Evolutionary conservation across 495 filamentous ascomycete genomes (phyloP).

Genomic region (Penicillium egyptiacum): DNA sequence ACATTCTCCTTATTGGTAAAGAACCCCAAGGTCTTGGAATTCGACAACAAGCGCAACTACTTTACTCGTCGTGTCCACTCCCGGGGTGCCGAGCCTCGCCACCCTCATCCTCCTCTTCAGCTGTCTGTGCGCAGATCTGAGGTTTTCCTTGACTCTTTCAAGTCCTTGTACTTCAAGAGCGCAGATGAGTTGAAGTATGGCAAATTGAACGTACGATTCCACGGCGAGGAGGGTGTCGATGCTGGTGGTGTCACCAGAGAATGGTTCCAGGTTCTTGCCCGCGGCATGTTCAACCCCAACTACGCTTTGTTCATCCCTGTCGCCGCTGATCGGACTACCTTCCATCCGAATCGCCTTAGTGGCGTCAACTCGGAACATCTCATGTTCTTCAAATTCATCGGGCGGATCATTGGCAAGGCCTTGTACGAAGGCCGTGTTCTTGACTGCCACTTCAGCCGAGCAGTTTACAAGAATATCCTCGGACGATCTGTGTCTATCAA

Average conservation of each 20-base stretch:
- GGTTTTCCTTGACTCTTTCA: constrained; percentile 98
- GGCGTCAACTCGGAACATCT: constrained; percentile 93
- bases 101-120: constrained; percentile 75
- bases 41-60: constrained; percentile 99
- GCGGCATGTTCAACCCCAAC: constrained; percentile 99
- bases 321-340: constrained; percentile 96
- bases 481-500: constrained; percentile 94
- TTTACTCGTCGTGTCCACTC: constrained; percentile 91
- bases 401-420: constrained; percentile 96
- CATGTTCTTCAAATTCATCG: constrained; percentile 99
- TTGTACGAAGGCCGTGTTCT: constrained; percentile 94
- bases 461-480: constrained; percentile 96
- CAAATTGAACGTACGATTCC: constrained; percentile 96
- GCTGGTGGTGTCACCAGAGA: constrained; percentile 96
- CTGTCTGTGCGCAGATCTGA: constrained; percentile 88
- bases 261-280: constrained; percentile 97
- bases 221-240: constrained; percentile 96
- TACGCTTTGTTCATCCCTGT: constrained; percentile 96
- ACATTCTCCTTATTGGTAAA: constrained; percentile 94
- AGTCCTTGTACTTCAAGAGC: constrained; percentile 89
- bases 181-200: constrained; percentile 97
- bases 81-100: constrained; percentile 62
- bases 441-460: constrained; percentile 98
- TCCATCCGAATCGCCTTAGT: constrained; percentile 94
- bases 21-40: constrained; percentile 98